These are phyloP conservation scores for Corniculantispora saksenae DNA, from an alignment of 2,329 filamentous ascomycete species.

Conservation along the genomic window DNA sequence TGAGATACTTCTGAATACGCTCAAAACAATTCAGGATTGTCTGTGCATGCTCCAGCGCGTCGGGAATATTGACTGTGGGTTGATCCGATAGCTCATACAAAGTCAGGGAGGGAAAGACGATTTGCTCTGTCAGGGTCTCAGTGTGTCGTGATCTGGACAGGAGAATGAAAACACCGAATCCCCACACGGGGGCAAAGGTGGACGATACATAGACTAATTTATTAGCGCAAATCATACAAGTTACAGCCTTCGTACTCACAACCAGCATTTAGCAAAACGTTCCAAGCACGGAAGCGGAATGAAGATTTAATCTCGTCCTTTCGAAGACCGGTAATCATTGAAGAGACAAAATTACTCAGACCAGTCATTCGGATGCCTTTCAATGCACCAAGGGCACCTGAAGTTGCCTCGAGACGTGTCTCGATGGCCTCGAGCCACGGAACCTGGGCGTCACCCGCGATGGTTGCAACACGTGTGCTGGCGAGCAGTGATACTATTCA, in stretches of 20 bases:
- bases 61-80: constrained; percentile 23
- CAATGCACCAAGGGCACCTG: constrained; percentile 31
- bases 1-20: constrained; percentile 26
- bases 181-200: constrained; percentile 25
- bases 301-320: constrained; percentile 37
- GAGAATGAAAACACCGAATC: constrained; percentile 23
- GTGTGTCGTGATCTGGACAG: constrained; percentile 20
- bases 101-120: constrained; percentile 26
- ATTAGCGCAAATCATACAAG: not conserved
- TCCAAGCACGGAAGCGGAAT: constrained; percentile 28
- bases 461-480: constrained; percentile 26
- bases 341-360: constrained; percentile 34
- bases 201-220: constrained; percentile 19
- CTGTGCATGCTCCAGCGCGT: constrained; percentile 25
- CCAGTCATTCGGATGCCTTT: constrained; percentile 46
- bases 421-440: constrained; percentile 32
- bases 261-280: constrained; percentile 20
- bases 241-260: constrained; percentile 18
- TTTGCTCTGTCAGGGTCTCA: constrained; percentile 23
- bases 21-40: constrained; percentile 26
- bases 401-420: constrained; percentile 27
- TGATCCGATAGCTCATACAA: constrained; percentile 26
- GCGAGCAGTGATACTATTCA: constrained; percentile 17
- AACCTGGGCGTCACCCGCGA: constrained; percentile 26
- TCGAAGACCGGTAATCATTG: constrained; percentile 36